phyloP scores from a whole-genome alignment of 805 yeast species.

The Teunomyces stri region DNA sequence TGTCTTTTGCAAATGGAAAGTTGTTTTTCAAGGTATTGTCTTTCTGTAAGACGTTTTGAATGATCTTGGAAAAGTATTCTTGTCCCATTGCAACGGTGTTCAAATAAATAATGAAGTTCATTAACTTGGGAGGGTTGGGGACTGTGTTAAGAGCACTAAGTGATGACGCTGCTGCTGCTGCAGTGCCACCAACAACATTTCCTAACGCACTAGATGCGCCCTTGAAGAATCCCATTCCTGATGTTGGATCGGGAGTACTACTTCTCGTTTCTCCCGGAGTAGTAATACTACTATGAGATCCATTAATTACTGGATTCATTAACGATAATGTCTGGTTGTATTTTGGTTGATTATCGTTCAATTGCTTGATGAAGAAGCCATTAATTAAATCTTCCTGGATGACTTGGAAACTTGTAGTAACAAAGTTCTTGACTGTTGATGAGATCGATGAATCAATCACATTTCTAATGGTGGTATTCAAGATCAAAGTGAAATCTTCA shows the following conservation, averaged over 20 bases:
- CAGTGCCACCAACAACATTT: conserved; percentile 35
- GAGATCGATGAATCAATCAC: conserved; percentile 71
- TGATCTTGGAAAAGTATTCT: conserved; percentile 53
- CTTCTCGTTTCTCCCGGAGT: conserved; percentile 28
- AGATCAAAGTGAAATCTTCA: conserved; percentile 77
- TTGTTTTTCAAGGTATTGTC: conserved; percentile 19
- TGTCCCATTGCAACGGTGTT: conserved; percentile 70
- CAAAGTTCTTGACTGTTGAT: conserved; percentile 51
- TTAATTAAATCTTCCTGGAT: conserved; percentile 63
- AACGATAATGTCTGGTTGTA: conserved; percentile 33
- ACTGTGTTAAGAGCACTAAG: conserved; percentile 10
- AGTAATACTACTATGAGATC: conserved; percentile 11
- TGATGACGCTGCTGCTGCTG: conserved; percentile 21
- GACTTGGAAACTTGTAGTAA: conserved; percentile 55
- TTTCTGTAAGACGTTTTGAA: conserved; percentile 38
- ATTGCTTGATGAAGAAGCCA: conserved; percentile 38
- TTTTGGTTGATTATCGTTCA: conserved; percentile 40
- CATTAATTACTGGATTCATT: conserved; percentile 7
- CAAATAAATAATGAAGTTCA: conserved; percentile 62
- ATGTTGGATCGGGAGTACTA: conserved; percentile 22
- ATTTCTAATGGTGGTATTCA: conserved; percentile 65
- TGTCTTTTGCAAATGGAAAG: conserved; percentile 39
- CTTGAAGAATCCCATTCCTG: conserved; percentile 36
- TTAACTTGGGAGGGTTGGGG: conserved; percentile 46
- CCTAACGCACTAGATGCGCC: conserved; percentile 46